Conservation (phyloP, 2,329 filamentous ascomycete genomes). For the Cercospora sp. region DNA sequence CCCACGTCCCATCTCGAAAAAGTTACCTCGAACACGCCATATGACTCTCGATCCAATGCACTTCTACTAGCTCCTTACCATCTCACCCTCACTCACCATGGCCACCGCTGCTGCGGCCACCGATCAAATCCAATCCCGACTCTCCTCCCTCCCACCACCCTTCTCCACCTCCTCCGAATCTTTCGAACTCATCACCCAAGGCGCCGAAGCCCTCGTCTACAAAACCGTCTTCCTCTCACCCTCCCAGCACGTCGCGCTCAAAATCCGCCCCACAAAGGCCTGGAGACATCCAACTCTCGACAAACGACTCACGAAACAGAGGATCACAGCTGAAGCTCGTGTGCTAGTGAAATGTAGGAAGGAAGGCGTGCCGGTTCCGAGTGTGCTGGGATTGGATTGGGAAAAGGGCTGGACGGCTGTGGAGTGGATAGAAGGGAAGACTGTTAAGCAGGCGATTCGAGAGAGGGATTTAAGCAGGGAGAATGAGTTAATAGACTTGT, state of each 20-base stretch:
- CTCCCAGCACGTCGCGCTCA: conserved; percentile 71
- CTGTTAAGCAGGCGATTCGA: conserved; percentile 67
- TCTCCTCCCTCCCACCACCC: conserved; percentile 58
- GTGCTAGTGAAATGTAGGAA: conserved; percentile 75
- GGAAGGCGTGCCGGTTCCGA: conserved; percentile 80
- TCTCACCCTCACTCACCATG: background rate
- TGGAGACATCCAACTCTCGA: conserved; percentile 92
- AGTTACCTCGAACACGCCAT: background rate
- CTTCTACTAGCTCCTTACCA: background rate
- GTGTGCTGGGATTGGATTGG: conserved; percentile 69
- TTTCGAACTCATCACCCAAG: conserved; percentile 78
- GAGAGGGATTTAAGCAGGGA: conserved; percentile 28
- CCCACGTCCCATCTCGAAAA: conserved; percentile 1
- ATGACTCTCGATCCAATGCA: background rate
- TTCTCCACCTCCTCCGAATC: conserved; percentile 62
- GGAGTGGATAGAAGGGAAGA: conserved; percentile 77
- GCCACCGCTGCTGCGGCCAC: background rate
- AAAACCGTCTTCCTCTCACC: conserved; percentile 75
- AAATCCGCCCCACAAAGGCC: conserved; percentile 85
- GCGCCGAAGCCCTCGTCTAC: conserved; percentile 94
- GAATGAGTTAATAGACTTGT: conserved; percentile 34
- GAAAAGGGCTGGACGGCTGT: conserved; percentile 71
- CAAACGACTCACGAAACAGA: conserved; percentile 77
- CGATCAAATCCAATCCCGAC: background rate
- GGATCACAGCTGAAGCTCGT: conserved; percentile 84